Evolutionary conservation across 495 filamentous ascomycete genomes (phyloP).

Genomic region (Baudoinia panamericana): DNA sequence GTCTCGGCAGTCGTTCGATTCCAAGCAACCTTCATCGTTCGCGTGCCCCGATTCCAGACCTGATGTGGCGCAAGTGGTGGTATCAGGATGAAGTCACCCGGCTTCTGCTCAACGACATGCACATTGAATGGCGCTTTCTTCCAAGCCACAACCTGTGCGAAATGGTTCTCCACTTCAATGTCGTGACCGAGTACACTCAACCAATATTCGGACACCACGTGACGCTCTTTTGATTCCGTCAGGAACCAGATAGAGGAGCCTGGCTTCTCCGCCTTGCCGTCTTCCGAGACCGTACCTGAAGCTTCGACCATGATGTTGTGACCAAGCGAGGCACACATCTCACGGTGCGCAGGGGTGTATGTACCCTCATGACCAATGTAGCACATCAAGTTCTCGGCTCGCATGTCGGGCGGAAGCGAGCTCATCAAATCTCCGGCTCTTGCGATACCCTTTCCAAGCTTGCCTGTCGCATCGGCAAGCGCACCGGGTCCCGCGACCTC

Average conservation of each 20-base stretch:
- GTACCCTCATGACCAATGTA: conserved; percentile 97
- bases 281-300: conserved; percentile 42
- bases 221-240: conserved; percentile 83
- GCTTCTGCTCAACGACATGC: conserved; percentile 80
- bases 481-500: conserved; percentile 39
- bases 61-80: conserved; percentile 96
- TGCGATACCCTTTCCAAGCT: conserved; percentile 40
- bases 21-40: conserved; percentile 96
- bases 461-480: conserved; percentile 25
- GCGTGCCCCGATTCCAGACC: conserved; percentile 92
- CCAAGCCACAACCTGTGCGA: conserved; percentile 88
- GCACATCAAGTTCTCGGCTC: conserved; percentile 94
- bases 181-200: conserved; percentile 82
- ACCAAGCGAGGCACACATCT: conserved; percentile 93
- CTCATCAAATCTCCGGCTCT: conserved; percentile 85
- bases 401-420: conserved; percentile 68
- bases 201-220: conserved; percentile 82
- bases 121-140: conserved; percentile 82
- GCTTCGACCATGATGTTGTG: conserved; percentile 97
- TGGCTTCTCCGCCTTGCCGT: conserved; percentile 54
- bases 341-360: conserved; percentile 87
- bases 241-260: conserved; percentile 97
- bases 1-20: conserved; percentile 93
- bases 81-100: conserved; percentile 90
- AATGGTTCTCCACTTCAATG: conserved; percentile 90